Evolutionary conservation across 2,329 filamentous ascomycete genomes (phyloP), one percentile per base, ranked within the genome.

Genomic region (Clathrospora elynae): DNA sequence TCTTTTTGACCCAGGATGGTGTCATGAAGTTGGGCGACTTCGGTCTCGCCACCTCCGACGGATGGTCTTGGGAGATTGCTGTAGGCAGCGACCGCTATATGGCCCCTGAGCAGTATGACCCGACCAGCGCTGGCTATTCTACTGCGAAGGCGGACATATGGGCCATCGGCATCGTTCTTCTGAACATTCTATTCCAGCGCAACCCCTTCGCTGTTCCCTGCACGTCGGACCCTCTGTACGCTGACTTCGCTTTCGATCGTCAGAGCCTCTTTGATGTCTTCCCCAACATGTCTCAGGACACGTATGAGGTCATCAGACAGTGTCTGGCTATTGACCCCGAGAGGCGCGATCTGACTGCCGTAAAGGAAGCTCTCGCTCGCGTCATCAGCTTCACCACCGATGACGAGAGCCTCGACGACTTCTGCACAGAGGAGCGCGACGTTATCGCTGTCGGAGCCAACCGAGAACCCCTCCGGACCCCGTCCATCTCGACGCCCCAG

Each of bases 21-120:
- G 81, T 86, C 25, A 88, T 97, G 87, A 99, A 99, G 76, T 84
- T 99, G 23, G 93, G 93, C 63, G 93, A 99, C 72, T 96, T 97
- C 68, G 93, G 93, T 40, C 79, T 99, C 51, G 91, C 91, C 36
- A 96, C 92, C 8, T 88, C 84, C 5, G 90, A 95, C 49, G 79
- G 84, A 59, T 96, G 90, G 90, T 95, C 89, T 16, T 87, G 87
- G 61, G 93, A 99, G 76, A 86, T 87, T 52, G 93, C 88, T 50
- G 93, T 99, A 32, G 93, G 93, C 55, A 97, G 93, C 68, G 93
- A 99, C 68, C 90, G 93, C 42, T 99, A 99, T 76, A 99, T 99
- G 93, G 91, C 93, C 42, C 93, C 93, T 4, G 93, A 99, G 73
- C 93, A 99, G 72, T 97, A 93, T 63, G 92, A 97, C 69, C 90